phyloP scores from a whole-genome alignment of 164 flowering plant genomes.

The Vitis rotundifolia region DNA sequence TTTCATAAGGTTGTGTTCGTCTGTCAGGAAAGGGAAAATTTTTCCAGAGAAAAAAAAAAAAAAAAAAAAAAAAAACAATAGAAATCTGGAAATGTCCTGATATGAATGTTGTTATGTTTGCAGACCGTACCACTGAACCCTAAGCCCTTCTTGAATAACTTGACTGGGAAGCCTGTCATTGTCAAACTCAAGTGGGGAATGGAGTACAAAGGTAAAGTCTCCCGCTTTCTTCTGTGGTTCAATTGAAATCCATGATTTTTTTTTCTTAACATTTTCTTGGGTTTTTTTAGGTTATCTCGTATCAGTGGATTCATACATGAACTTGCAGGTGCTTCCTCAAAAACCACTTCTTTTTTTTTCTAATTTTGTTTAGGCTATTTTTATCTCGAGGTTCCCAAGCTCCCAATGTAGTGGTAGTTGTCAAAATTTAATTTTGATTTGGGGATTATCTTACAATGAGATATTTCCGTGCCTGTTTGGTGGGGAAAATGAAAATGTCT shows the following conservation, averaged over 20 bases:
- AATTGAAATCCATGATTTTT: background rate
- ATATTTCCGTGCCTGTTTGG: no score
- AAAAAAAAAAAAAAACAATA: no score
- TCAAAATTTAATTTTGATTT: no score
- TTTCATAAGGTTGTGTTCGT: no score
- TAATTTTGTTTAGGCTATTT: background rate
- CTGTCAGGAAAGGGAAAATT: no score
- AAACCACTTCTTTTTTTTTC: no score
- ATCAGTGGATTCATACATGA: constrained; percentile 72
- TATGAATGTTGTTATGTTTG: constrained; percentile 10
- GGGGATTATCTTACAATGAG: no score
- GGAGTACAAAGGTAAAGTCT: constrained; percentile 81
- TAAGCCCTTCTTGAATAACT: constrained; percentile 90
- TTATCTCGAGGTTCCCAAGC: no score
- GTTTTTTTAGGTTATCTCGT: constrained; percentile 70
- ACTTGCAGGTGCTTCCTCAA: constrained; percentile 33
- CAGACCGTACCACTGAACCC: constrained; percentile 96
- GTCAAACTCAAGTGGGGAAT: constrained; percentile 98
- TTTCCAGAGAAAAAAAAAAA: no score
- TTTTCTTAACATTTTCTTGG: background rate
- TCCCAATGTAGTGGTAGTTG: no score
- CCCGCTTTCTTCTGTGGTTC: background rate
- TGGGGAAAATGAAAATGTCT: no score
- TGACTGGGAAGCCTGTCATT: constrained; percentile 92
- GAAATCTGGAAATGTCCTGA: no score